These are phyloP conservation scores for Oenanthe javanica DNA, from an alignment of 140 eudicot genomes.

Conservation along the genomic window DNA sequence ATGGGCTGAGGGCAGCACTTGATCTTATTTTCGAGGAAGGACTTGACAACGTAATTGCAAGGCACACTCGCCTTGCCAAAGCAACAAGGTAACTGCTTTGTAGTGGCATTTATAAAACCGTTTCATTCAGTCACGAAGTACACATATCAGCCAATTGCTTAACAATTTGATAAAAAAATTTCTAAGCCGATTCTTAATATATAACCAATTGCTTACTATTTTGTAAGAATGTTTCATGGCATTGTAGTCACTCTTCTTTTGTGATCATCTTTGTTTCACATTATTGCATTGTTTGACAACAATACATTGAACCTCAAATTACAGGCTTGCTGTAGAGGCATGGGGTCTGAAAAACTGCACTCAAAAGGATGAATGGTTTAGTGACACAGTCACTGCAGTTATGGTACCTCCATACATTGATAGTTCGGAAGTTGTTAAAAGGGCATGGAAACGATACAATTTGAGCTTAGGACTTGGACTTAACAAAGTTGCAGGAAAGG, in stretches of 20 bases:
- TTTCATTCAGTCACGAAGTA: neutral
- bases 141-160: neutral
- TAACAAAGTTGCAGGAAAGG: conserved; percentile 93
- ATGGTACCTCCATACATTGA: conserved; percentile 80
- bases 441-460: conserved; percentile 93
- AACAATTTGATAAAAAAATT: neutral
- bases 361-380: conserved; percentile 87
- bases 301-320: neutral
- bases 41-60: conserved; percentile 87
- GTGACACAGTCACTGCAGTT: conserved; percentile 97
- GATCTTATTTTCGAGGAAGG: conserved; percentile 99
- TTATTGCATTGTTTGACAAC: neutral
- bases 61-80: conserved; percentile 84
- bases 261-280: neutral
- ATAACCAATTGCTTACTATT: neutral
- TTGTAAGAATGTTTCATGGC: neutral
- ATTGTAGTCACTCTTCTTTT: neutral
- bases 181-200: neutral
- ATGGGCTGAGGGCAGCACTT: conserved; percentile 89
- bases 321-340: conserved; percentile 95
- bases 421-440: conserved; percentile 66
- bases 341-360: conserved; percentile 98
- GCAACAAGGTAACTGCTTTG: conserved; percentile 58
- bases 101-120: neutral
- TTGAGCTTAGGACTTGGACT: conserved; percentile 87